Evolutionary conservation across 2,329 filamentous ascomycete genomes (phyloP), one percentile per base, ranked within the genome.

Genomic region (Aspergillus tanneri): DNA sequence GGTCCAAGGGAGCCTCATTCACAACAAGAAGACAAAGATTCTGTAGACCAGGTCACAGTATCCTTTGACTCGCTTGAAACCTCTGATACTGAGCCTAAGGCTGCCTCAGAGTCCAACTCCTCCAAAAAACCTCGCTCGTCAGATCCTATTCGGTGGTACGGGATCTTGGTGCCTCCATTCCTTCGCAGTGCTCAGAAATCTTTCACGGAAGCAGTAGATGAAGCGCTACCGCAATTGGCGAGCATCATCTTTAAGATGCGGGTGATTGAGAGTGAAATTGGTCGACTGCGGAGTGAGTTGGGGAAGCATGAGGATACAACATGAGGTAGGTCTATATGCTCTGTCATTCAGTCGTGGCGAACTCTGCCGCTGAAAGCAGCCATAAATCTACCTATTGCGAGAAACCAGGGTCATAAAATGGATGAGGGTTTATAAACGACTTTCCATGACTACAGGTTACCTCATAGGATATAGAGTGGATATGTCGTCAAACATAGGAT

Each of bases 81-180:
- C 10, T 14, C 27, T 1, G 32, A 50, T 32, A 22, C 43, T 11
- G 51, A 52, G 16, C 24, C 21, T 11, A 42, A 47, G 18, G 11
- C 35, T 14, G 30, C 34, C 12, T 11, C 39, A 40, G 37, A 50
- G 21, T 25, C 46, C 49, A 43, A 52, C 36, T 16, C n/a, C 3
- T 52, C 45, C 48, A 59, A 61, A 53, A 60, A 58, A 22, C 49
- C 61, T 49, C 61, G 57, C 36, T 64, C 66, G 16, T 60, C 61
- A 39, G 70, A 78, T 49, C 75, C 76, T 6, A 56, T 78, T 19
- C 64, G 66, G 18, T 77, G 75, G 75, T 78, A 75, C 55, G 76
- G 75, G 5, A 72, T 78, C 32, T 61, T 78, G 10, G 68, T 74
- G 14, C 72, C 76, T 3, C 64, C 65, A 8, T 65, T 72, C 19